Evolutionary conservation across 2,329 filamentous ascomycete species (phyloP), one percentile per base, ranked within the genome.

Genomic region (Ascochyta viciae-villosae): DNA sequence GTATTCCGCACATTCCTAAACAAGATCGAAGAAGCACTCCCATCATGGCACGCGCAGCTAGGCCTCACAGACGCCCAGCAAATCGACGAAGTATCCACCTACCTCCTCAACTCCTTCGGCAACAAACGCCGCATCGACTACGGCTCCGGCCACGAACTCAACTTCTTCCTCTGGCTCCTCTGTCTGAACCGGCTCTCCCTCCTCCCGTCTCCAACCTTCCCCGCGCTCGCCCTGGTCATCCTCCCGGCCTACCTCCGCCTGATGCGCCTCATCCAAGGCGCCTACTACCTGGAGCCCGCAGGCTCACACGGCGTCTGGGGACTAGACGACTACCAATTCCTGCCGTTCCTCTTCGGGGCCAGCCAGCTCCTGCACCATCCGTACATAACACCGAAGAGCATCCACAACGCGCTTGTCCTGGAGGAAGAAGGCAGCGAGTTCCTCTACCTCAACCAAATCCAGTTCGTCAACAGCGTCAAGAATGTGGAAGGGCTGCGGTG

Each of bases 131-230:
- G 72, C 23, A 95, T 99, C 69, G 95, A 99, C 79, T 99, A 99
- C 75, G 95, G 95, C 46, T 97, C 92, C 0, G 95, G 95, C 2
- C 95, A 99, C 76, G 95, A 99, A 78, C 85, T 99, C 60, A 98
- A 99, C 80, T 98, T 99, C 78, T 83, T 94, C 75, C 89, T 96
- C 72, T 99, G 94, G 93, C 84, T 98, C 33, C 85, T 99, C n/a
- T 96, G 92, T 71, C 87, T 99, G 0, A 91, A 95, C 74, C 90
- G 94, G 70, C 82, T 97, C 15, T 80, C 82, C 10, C 76, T 91
- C 19, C 74, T 98, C 33, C 78, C 83, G 0, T 74, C 76, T 5
- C 66, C 81, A 10, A 89, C 93, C 64, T 96, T 96, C 76, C 85
- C 85, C 29, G 79, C 88, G 4, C 74, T 98, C 23, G 87, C 92